Percentiles rank a stretch among this genome's conserved stretches.
These are phyloP conservation scores for Tulasnella sp. DNA, from an alignment of 768 basidiomycete genomes.

Conservation along the genomic window DNA sequence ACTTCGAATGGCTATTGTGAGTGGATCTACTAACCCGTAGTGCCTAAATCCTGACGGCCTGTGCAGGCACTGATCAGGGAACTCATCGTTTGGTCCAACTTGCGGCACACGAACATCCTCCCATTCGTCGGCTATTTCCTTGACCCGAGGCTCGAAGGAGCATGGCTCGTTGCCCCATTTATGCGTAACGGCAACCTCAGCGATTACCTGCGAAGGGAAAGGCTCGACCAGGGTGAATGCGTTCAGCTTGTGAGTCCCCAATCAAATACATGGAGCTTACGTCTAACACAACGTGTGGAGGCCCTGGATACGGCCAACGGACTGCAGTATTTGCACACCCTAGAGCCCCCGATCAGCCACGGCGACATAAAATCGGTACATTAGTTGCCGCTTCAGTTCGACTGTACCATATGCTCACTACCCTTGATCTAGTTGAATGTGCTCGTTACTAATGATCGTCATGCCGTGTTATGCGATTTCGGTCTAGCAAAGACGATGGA, in stretches of 20 bases:
- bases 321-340: too few relatives aligned
- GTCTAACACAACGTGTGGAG: not conserved
- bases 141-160: not conserved
- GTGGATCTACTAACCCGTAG: not conserved
- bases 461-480: too few relatives aligned
- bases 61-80: constrained; percentile 3
- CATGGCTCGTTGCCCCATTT: not conserved
- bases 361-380: too few relatives aligned
- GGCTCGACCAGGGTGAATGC: not conserved
- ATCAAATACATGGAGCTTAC: not conserved
- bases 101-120: not conserved
- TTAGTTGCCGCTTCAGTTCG: too few relatives aligned
- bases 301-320: too few relatives aligned
- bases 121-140: constrained; percentile 4
- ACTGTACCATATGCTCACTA: too few relatives aligned
- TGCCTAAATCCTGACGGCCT: not conserved
- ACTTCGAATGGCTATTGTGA: not conserved
- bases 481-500: too few relatives aligned
- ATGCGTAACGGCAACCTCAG: not conserved
- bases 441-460: too few relatives aligned
- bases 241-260: not conserved
- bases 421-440: too few relatives aligned
- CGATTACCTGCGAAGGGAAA: not conserved
- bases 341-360: too few relatives aligned
- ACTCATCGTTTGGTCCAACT: not conserved